A percentile compares a stretch with the other conserved stretches of the same genome.
These are phyloP conservation scores for Heterobasidion parviporum DNA, from an alignment of 1,284 basidiomycete genomes.

Conservation along the genomic window DNA sequence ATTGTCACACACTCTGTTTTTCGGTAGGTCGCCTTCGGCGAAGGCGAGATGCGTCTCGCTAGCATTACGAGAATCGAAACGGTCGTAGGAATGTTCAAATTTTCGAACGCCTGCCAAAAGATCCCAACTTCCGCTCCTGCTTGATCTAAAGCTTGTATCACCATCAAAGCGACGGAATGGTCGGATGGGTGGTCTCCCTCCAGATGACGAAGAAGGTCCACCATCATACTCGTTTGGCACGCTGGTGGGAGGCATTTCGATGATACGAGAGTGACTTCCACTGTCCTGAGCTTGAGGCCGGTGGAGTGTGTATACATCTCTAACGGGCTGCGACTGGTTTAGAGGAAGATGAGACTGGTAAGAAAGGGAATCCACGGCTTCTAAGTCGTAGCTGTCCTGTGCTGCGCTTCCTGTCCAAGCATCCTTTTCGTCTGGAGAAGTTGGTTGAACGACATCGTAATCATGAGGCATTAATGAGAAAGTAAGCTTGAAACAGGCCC, in stretches of 20 bases:
- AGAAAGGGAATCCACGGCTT: background rate
- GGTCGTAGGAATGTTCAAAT: conserved; percentile 48
- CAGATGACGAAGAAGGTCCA: background rate
- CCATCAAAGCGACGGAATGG: background rate
- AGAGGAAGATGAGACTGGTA: background rate
- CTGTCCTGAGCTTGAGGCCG: no score
- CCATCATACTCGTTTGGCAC: background rate
- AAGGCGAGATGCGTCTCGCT: conserved; percentile 45
- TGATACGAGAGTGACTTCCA: background rate
- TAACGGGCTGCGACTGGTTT: background rate
- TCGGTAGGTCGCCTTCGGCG: conserved; percentile 57
- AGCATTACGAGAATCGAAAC: conserved; percentile 50
- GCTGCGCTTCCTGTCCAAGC: background rate
- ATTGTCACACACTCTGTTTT: conserved; percentile 33
- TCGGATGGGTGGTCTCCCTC: background rate
- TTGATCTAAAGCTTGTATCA: background rate
- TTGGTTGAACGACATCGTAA: background rate
- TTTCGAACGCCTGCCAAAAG: conserved; percentile 42
- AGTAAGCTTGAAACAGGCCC: background rate
- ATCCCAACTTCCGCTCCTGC: conserved; percentile 36
- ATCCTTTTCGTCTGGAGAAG: conserved; percentile 1
- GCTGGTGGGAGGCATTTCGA: background rate
- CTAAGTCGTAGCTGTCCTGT: background rate
- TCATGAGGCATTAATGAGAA: background rate
- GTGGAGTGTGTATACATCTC: no score